Base-by-base conservation (phyloP, 2,329 filamentous ascomycete species). In the Cladosporium sp. region DNA sequence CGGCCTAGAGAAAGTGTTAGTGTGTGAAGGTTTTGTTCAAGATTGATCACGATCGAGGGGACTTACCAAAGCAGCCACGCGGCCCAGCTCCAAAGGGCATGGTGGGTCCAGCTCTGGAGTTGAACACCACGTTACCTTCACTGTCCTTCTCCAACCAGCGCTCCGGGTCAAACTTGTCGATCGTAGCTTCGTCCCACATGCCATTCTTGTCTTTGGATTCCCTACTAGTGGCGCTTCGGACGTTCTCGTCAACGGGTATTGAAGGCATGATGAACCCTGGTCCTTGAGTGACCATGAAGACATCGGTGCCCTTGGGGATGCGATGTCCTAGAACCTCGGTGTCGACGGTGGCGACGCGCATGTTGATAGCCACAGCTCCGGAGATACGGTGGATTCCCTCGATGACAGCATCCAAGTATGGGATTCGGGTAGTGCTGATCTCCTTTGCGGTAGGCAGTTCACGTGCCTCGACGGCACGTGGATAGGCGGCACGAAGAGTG, bases 381-480 rank as follows among this genome's bases (percentile, higher is more conserved):
- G 72, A 70, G 10, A 72, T 70, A 11, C 81, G 79, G 5, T 79
- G 63, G 2, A 76, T 74, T 64, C 84, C 81, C 66, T 83, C 80
- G 11, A 80, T 72, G 1, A 71, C 68, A 0, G 78, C 81, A 62
- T 82, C 79, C 11, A 84, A 78, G 59, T 83, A 83, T 3, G 72
- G 69, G 15, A 70, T 52, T 30, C 67, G 63, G 11, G 52, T 49
- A 24, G 30, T 55, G 34, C 47, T 41, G 32, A 63, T 54, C 26
- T 54, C 49, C n/a, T 54, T 21, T 11, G 49, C 60, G 11, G 60
- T 41, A 32, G 60, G 60, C 6, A 54, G 14, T 34, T 63, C 32
- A n/a, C 60, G 49, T 36, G 49, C 60, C n/a, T 21, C 41, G n/a
- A 41, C 30, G 5, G 75, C 73, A 8, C 60, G 64, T 0, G 69